A percentile compares a stretch with the other conserved stretches of the same genome.
These are phyloP conservation scores for Lippia alba DNA, from an alignment of 305 asterid species.

Conservation along the genomic window DNA sequence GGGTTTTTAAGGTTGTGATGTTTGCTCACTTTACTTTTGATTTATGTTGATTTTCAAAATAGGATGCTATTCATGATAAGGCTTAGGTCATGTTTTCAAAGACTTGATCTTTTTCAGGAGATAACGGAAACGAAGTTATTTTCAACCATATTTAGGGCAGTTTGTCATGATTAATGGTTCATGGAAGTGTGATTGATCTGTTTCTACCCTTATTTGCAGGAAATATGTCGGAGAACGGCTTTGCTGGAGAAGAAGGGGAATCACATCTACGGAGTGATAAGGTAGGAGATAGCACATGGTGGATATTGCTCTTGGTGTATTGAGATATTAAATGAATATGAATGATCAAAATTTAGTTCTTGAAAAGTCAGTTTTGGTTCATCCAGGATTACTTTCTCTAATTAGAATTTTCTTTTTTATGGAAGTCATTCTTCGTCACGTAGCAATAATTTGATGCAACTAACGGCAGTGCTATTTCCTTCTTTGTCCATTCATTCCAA, in stretches of 20 bases:
- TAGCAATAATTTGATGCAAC: too few species aligned
- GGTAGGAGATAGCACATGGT: slow-evolving; percentile 35
- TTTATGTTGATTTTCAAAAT: neutral
- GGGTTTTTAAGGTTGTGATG: slow-evolving; percentile 9
- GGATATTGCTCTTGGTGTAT: neutral
- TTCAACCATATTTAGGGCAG: neutral
- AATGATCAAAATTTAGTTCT: too few species aligned
- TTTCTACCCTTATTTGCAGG: slow-evolving; percentile 46
- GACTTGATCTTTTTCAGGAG: neutral
- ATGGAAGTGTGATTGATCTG: slow-evolving; percentile 7
- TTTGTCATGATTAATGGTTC: slow-evolving; percentile 5
- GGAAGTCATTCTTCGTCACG: too few species aligned
- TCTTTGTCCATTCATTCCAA: slow-evolving; percentile 27
- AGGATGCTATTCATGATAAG: slow-evolving; percentile 19
- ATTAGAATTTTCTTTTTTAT: too few species aligned
- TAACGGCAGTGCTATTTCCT: neutral
- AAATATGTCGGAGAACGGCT: slow-evolving; percentile 58
- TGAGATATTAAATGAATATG: too few species aligned
- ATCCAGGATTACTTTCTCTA: too few species aligned
- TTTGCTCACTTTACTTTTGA: neutral
- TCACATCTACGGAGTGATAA: slow-evolving; percentile 38
- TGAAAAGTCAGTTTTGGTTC: too few species aligned
- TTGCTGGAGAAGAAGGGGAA: slow-evolving; percentile 54
- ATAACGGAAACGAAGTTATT: neutral
- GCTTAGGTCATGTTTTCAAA: neutral